These are phyloP conservation scores for Kurtzmaniella quercitrusa DNA, from an alignment of 1,139 yeast species.

Conservation along the genomic window DNA sequence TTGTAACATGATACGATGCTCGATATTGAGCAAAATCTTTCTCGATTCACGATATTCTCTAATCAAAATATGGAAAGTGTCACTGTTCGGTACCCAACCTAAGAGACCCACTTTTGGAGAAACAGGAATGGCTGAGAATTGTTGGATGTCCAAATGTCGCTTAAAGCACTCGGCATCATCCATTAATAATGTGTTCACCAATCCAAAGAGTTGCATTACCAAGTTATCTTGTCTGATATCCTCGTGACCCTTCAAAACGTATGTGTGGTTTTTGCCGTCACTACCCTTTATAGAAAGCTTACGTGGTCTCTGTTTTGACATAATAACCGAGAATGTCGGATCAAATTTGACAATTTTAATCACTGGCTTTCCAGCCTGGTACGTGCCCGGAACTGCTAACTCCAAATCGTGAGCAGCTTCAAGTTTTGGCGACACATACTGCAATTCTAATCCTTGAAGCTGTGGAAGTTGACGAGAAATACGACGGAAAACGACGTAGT, in stretches of 20 bases:
- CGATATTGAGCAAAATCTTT: constrained; percentile 84
- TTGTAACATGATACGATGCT: constrained; percentile 92
- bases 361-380: constrained; percentile 78
- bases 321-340: constrained; percentile 80
- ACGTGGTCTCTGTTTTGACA: constrained; percentile 95
- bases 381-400: constrained; percentile 92
- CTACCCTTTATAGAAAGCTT: constrained; percentile 74
- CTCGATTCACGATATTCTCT: constrained; percentile 90
- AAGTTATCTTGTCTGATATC: constrained; percentile 96
- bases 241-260: constrained; percentile 88
- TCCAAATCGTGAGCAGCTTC: constrained; percentile 76
- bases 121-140: constrained; percentile 88
- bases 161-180: constrained; percentile 96
- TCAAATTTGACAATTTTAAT: constrained; percentile 73
- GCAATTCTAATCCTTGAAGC: constrained; percentile 79
- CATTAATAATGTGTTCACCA: constrained; percentile 83
- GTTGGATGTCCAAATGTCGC: constrained; percentile 89
- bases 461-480: constrained; percentile 88
- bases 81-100: constrained; percentile 98
- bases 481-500: constrained; percentile 88
- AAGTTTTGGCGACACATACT: constrained; percentile 88
- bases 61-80: constrained; percentile 91
- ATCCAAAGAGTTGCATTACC: constrained; percentile 96
- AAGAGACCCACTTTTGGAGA: constrained; percentile 96
- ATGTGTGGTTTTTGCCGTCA: constrained; percentile 88